Evolutionary conservation across 352 stramenopile species (phyloP), one percentile per base, ranked within the genome.

Genomic region (Phytopythium delawarense): DNA sequence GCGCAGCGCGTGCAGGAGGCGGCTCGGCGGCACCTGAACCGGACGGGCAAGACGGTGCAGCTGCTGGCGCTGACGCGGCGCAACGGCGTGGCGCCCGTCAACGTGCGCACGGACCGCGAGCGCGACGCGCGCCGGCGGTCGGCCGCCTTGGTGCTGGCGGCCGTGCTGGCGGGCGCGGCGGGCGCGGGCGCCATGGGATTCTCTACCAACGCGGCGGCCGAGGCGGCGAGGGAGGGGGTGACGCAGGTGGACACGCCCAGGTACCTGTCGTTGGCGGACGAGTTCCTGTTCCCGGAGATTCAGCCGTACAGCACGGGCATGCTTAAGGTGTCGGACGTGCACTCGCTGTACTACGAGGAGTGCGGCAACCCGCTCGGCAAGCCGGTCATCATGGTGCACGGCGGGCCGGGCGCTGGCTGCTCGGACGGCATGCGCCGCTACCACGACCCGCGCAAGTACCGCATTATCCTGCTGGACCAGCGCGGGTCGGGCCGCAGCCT

Each of bases 401-500:
- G 96, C 32, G 96, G 96, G 2, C 96, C 96, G 0, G 96, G 96
- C 13, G 88, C 86, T 2, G 94, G 89, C 39, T 98, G 91, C 74
- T 90, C 76, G 35, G 78, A 88, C 0, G 80, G 71, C 63, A 97
- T 98, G 85, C 83, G 88, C 23, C 89, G 87, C 52, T 98, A 93
- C 75, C 97, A 98, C 75, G 88, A 98, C 75, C 93, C 92, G 21
- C 62, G 79, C 25, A 76, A 92, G 16, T 98, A 98, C 66, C 86
- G 81, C 49, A 97, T 98, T 52, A 92, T 98, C 52, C 75, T 98
- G 30, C 65, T 98, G 32, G 96, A 98, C 76, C 96, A 98, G 78
- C 81, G 96, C 28, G 96, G 96, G 18, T 94, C 88, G 35, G 96
- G 94, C 45, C 77, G 83, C 40, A 97, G 88, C 52, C 81, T 85